These are phyloP conservation scores for Globisporangium emineosum DNA, from an alignment of 352 stramenopile genomes.

Conservation along the genomic window DNA sequence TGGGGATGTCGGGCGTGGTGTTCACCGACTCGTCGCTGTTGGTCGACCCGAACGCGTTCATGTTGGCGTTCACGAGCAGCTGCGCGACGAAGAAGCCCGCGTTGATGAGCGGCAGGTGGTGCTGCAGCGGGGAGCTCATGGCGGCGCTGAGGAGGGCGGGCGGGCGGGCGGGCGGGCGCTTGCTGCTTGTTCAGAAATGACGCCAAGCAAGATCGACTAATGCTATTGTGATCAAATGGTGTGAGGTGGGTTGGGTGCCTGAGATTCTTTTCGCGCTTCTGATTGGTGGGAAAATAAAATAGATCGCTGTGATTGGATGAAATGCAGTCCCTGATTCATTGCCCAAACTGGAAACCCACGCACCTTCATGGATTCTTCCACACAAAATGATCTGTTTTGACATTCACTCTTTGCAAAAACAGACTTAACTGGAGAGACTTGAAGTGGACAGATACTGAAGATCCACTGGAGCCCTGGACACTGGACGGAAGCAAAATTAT, in stretches of 20 bases:
- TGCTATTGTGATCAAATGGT: background rate
- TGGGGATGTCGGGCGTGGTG: slow-evolving; percentile 25
- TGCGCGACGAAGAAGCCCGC: slow-evolving; percentile 14
- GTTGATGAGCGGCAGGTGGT: slow-evolving; percentile 21
- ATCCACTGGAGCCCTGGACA: background rate
- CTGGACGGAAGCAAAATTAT: no score
- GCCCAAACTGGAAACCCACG: background rate
- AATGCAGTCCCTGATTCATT: slow-evolving; percentile 8
- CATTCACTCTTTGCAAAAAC: slow-evolving; percentile 1
- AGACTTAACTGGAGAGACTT: slow-evolving; percentile 1
- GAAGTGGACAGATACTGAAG: slow-evolving; percentile 1
- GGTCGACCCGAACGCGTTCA: slow-evolving; percentile 11
- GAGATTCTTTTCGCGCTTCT: background rate
- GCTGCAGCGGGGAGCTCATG: slow-evolving; percentile 19
- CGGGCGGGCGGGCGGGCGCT: background rate
- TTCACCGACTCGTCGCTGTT: background rate
- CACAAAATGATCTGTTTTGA: background rate
- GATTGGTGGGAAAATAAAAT: slow-evolving; percentile 2
- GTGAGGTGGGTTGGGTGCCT: slow-evolving; percentile 3
- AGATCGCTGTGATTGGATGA: background rate
- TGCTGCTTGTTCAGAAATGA: slow-evolving; percentile 9
- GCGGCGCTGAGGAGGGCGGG: background rate
- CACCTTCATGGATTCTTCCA: background rate
- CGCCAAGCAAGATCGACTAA: slow-evolving; percentile 6
- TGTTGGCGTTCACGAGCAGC: slow-evolving; percentile 16